Evolutionary conservation across 208 protist species (phyloP).

Genomic region (Trypanosoma melophagium): DNA sequence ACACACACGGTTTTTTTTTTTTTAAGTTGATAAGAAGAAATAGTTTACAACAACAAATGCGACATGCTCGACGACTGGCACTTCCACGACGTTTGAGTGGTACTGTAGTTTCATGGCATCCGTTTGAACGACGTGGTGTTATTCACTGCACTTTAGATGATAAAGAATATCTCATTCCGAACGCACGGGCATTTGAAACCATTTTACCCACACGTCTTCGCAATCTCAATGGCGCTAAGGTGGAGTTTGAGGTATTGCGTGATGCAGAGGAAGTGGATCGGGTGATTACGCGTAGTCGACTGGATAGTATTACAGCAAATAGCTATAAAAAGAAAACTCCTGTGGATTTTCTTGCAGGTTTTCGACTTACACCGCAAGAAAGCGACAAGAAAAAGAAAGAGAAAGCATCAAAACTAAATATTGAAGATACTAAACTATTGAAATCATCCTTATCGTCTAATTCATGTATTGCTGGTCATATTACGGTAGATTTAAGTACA

Average conservation of each 20-base stretch:
- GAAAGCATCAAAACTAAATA: background rate
- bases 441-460: background rate
- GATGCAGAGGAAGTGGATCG: conserved; percentile 38
- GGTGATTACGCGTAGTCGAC: conserved; percentile 71
- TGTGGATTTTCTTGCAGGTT: conserved; percentile 53
- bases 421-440: background rate
- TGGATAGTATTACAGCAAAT: conserved; percentile 56
- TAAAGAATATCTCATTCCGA: conserved; percentile 58
- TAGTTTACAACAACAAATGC: conserved; percentile 1
- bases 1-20: conserved; percentile 7
- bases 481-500: conserved; percentile 63
- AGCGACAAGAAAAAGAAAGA: background rate
- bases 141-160: conserved; percentile 56
- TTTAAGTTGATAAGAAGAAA: background rate
- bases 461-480: conserved; percentile 43
- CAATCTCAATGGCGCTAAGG: conserved; percentile 56
- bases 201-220: conserved; percentile 75
- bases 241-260: conserved; percentile 48
- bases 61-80: background rate
- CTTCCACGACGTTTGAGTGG: conserved; percentile 25
- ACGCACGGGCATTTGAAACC: conserved; percentile 84
- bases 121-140: conserved; percentile 71
- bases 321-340: conserved; percentile 65
- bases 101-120: conserved; percentile 69
- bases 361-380: conserved; percentile 10